Base-by-base conservation (phyloP, 2,329 filamentous ascomycete genomes). In the Anthostomella pinea region DNA sequence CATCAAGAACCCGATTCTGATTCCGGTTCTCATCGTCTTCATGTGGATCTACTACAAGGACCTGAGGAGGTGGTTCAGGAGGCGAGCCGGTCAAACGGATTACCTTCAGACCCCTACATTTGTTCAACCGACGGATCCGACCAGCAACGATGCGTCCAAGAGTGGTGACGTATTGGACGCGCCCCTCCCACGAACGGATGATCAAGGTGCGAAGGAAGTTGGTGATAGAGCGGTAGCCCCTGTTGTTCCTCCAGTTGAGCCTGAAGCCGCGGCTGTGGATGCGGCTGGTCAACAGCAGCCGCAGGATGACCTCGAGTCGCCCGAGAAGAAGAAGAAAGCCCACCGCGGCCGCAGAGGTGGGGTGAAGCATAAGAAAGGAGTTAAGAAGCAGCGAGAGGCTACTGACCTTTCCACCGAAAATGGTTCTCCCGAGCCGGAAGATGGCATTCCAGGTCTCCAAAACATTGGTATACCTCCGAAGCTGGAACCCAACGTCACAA, bases 271-370 rank as follows among this genome's bases (percentile, higher is more conserved):
- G 11, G 34, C 36, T 2, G 40, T 36, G 10, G 38, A 46, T 13
- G 21, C 30, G 17, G 44, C 37, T 8, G 35, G 39, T 5, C 52
- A 54, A 21, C 56, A 64, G 23, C 53, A 54, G 26, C 32, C 43
- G 6, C n/a, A n/a, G n/a, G 49, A 46, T 1, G 55, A 56, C 28
- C 35, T 52, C 33, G 35, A 57, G 8, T 58, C 56, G 3, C 60
- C 63, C 5, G 71, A 74, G 11, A 68, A 67, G 41, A 82, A 83
- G 57, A 86, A 83, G 56, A 86, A 83, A 57, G 72, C 77, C 0
- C 82, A 85, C 37, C 73, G 85, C 37, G 85, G 85, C 4, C 73
- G 78, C n/a, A 75, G 85, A 30, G 85, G 84, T 15, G 85, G 85
- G 2, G 75, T 77, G 13, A 82, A 83, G 57, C 80, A 84, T 41